phyloP scores from a whole-genome alignment of 2,329 filamentous ascomycete species.

The Fusarium nelsonii region DNA sequence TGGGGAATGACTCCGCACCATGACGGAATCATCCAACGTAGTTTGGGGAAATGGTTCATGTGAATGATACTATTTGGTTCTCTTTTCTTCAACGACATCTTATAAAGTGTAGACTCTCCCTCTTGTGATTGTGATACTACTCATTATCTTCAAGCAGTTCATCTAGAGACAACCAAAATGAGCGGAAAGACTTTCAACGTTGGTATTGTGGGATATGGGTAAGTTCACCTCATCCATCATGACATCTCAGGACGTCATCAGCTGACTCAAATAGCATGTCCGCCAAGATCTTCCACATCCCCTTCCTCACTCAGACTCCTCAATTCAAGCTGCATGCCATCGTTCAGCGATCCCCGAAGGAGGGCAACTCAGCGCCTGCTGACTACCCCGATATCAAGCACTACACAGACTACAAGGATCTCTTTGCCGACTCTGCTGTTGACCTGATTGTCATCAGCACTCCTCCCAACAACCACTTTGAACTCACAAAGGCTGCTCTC shows the following conservation, averaged over 20 bases:
- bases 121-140: no score
- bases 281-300: slow-evolving; percentile 88
- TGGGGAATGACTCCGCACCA: slow-evolving; percentile 41
- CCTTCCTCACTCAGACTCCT: slow-evolving; percentile 75
- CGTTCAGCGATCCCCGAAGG: slow-evolving; percentile 77
- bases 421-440: slow-evolving; percentile 74
- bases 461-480: slow-evolving; percentile 77
- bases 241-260: slow-evolving; percentile 21
- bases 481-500: slow-evolving; percentile 73
- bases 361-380: slow-evolving; percentile 73
- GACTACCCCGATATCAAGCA: slow-evolving; percentile 75
- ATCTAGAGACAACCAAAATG: slow-evolving; percentile 42
- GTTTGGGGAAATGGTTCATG: slow-evolving; percentile 20
- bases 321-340: slow-evolving; percentile 78
- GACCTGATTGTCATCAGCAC: slow-evolving; percentile 79
- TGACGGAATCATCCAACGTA: slow-evolving; percentile 42
- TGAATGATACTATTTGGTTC: slow-evolving; percentile 8
- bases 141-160: neutral
- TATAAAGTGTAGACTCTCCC: slow-evolving; percentile 11
- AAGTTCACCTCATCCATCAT: slow-evolving; percentile 40
- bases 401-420: slow-evolving; percentile 70
- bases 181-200: slow-evolving; percentile 61
- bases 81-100: neutral
- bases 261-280: slow-evolving; percentile 59
- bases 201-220: slow-evolving; percentile 66